Evolutionary conservation across 202 grass and related monocot species (phyloP).

Genomic region (Carex arenaria): DNA sequence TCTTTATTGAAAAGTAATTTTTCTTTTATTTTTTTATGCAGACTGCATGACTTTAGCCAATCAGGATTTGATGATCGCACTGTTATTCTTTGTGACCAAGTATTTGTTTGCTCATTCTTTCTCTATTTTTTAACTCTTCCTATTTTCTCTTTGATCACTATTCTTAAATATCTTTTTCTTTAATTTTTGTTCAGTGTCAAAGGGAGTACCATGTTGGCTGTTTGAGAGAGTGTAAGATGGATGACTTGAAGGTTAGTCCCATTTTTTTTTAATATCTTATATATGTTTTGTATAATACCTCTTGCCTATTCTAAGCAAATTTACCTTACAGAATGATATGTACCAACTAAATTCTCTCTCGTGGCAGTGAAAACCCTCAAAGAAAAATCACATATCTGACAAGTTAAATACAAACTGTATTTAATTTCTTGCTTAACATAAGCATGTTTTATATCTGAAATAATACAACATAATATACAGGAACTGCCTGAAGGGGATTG

Average conservation of each 20-base stretch:
- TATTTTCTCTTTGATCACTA: not conserved
- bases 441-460: not conserved
- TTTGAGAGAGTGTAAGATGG: constrained; percentile 54
- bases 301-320: not conserved
- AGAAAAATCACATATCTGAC: not conserved
- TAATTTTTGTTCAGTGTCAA: constrained; percentile 60
- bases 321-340: not conserved
- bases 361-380: not conserved
- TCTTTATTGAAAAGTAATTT: not conserved
- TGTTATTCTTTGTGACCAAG: constrained; percentile 96
- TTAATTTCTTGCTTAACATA: not conserved
- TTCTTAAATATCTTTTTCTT: constrained; percentile 23
- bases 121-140: constrained; percentile 9
- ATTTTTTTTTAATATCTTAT: not conserved
- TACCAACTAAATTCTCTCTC: not conserved
- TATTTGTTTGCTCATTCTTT: constrained; percentile 36
- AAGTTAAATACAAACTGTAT: not conserved
- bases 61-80: constrained; percentile 89
- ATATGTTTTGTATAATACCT: constrained; percentile 20
- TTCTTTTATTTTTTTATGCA: constrained; percentile 40
- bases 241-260: constrained; percentile 71
- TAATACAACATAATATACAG: constrained; percentile 33
- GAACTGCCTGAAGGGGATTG: constrained; percentile 91
- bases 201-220: constrained; percentile 97
- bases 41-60: constrained; percentile 89